phyloP scores from a whole-genome alignment of 768 basidiomycete genomes.

The Megacollybia marginata region DNA sequence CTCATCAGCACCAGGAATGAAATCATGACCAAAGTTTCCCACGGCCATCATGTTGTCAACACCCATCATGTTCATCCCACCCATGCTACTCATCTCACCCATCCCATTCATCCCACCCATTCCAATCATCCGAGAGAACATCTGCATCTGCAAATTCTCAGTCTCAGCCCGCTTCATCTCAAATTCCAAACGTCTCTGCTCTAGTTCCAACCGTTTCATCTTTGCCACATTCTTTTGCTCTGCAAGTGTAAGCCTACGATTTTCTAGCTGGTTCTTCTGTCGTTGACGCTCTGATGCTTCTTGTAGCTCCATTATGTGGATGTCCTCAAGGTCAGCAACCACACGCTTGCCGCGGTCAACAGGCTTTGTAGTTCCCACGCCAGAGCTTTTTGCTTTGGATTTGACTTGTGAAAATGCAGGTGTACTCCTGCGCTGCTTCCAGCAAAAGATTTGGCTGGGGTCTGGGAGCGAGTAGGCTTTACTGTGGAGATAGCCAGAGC shows the following conservation, averaged over 20 bases:
- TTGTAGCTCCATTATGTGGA: not conserved
- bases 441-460: too few relatives aligned
- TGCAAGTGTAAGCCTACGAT: not conserved
- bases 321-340: not conserved
- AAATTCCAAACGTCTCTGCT: slow-evolving; percentile 1
- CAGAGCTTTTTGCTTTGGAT: too few relatives aligned
- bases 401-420: too few relatives aligned
- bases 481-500: too few relatives aligned
- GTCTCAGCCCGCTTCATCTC: not conserved
- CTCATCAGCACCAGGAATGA: not conserved
- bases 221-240: not conserved
- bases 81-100: not conserved
- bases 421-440: too few relatives aligned
- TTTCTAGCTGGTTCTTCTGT: not conserved
- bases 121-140: not conserved
- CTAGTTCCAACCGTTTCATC: not conserved
- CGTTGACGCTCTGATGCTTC: not conserved
- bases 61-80: not conserved
- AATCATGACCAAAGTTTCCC: not conserved
- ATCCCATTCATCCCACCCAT: not conserved
- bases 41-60: not conserved
- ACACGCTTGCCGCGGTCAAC: too few relatives aligned
- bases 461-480: too few relatives aligned
- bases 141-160: not conserved
- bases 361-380: too few relatives aligned